Evolutionary conservation across 352 stramenopile genomes (phyloP), one percentile per base, ranked within the genome.

Genomic region (Phytophthora hibernalis): DNA sequence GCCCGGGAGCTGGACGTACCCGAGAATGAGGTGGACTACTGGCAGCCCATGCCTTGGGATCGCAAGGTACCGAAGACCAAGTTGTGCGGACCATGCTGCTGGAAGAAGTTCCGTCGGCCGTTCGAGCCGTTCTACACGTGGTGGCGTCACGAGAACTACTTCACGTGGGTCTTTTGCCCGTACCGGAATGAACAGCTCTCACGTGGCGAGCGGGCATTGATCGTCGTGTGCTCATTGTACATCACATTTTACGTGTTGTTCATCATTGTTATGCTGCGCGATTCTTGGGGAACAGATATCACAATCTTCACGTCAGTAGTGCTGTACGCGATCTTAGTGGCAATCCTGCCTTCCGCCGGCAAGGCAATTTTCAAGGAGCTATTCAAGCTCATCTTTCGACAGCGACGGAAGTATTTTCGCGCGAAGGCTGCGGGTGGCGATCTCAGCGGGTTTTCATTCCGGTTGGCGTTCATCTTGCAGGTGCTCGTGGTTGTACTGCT

Each of bases 81-180:
- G 10, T 56, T 91, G 1, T 77, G 85, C 0, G 83, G 80, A 0
- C 82, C 82, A 4, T 91, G 82, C 57, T 91, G 83, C 68, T 91
- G 83, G 83, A 74, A 69, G 18, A 91, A 89, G 53, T 85, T 89
- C 53, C 80, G 83, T 5, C 66, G 70, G 0, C 79, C 83, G 10
- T 83, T 80, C 44, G 83, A 91, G 61, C 83, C 83, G 10, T 90
- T 91, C 52, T 89, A 89, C 63, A 90, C 80, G 26, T 91, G 83
- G 83, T 91, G 83, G 83, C 79, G 83, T 3, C 83, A 91, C 49
- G 83, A 91, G 30, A 91, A 91, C 58, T 91, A 91, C 54, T 91
- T 90, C 49, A 91, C 83, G 33, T 91, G 83, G 80, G 74, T 91
- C 65, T 86, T 89, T 60, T 89, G 66, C 31, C 83, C 83, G 1